Evolutionary conservation across 2,329 filamentous ascomycete genomes (phyloP), one percentile per base, ranked within the genome.

Genomic region (Ascosphaera acerosa): DNA sequence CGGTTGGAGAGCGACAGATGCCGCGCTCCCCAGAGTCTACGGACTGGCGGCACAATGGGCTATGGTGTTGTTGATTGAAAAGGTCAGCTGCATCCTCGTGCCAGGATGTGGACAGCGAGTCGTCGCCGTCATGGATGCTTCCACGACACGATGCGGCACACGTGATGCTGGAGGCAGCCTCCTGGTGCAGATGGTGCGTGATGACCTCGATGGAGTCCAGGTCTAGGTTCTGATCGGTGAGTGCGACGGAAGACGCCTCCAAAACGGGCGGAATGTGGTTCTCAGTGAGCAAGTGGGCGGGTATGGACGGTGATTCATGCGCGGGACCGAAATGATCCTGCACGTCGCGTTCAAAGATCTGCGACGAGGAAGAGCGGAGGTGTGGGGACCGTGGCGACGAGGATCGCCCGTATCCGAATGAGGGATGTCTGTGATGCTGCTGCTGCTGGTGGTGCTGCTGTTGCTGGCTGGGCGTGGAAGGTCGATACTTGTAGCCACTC

Each of bases 271-370:
- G 84, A 41, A 94, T 92, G 47, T 82, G 68, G 54, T 94, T 82
- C 50, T 94, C 84, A 5, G 80, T 91, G 42, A 82, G 70, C 43
- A 94, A 90, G 46, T 94, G 84, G 5, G 76, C 71, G 3, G 84
- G 84, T 37, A 92, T 87, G n/a, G 78, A 76, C 1, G 77, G 72
- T 3, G 77, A 84, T 37, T 64, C 70, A 36, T 80, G 74, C 25
- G 64, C 57, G n/a, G 68, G 53, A 3, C 64, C 44, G 18, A 65
- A 58, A 43, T 67, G 67, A 44, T 92, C 82, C 51, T 92, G 84
- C 15, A 94, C 84, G 49, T 82, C 78, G 44, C 84, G 76, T 57
- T 94, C 84, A 47, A 94, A 94, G 43, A 94, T 92, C 42, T 65
- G 58, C 30, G 64, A 66, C 14, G 64, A 66, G 0, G 80, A 76